Conservation (phyloP, 768 basidiomycete genomes). For the Arthromyces matolae region DNA sequence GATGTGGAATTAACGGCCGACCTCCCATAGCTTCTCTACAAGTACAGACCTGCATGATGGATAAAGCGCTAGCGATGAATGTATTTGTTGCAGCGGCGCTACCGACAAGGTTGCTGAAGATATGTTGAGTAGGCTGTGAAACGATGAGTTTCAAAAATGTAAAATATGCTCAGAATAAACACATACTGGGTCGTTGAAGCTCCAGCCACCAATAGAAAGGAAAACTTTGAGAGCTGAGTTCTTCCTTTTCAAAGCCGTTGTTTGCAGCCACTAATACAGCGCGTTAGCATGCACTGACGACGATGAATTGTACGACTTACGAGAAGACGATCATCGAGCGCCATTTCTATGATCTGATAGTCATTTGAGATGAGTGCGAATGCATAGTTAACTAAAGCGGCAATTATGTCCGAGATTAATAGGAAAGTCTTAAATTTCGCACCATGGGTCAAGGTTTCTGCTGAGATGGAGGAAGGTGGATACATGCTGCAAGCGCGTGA, state of each 20-base stretch:
- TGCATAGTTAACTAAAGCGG: not conserved
- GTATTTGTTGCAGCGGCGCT: not conserved
- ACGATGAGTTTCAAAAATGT: not conserved
- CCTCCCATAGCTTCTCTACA: not conserved
- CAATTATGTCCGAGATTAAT: not conserved
- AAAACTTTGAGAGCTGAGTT: not conserved
- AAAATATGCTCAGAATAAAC: too few relatives aligned
- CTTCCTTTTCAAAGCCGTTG: not conserved
- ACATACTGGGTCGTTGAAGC: constrained; percentile 1
- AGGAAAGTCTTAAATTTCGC: not conserved
- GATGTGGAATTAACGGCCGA: not conserved
- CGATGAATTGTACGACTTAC: not conserved
- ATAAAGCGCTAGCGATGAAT: constrained; percentile 1
- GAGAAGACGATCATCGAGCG: not conserved
- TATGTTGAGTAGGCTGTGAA: constrained; percentile 1
- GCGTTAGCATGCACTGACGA: not conserved
- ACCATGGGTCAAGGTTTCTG: constrained; percentile 2
- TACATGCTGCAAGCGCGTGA: constrained; percentile 1
- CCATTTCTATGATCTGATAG: not conserved
- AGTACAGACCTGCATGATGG: not conserved
- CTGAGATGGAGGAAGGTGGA: not conserved
- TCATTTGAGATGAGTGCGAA: constrained; percentile 1
- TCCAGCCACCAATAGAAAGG: constrained; percentile 1
- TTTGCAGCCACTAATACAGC: not conserved
- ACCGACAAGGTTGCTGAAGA: constrained; percentile 1